A percentile compares a stretch with the other conserved stretches of the same genome.
These are phyloP conservation scores for Pelargonium citronellum DNA, from an alignment of 441 rosid genomes.

Conservation along the genomic window DNA sequence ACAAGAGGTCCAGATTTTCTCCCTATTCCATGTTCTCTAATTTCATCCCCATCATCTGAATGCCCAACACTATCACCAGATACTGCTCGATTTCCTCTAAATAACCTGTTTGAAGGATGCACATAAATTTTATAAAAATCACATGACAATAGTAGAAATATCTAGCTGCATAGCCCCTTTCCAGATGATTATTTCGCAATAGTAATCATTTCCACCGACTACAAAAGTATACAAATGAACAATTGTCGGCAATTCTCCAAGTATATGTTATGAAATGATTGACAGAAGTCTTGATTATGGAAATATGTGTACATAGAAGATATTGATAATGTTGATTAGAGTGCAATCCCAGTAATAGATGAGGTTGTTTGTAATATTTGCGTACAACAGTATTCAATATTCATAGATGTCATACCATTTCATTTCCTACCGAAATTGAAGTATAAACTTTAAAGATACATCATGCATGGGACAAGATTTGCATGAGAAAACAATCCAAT, in stretches of 20 bases:
- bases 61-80: slow-evolving; percentile 20
- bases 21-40: slow-evolving; percentile 43
- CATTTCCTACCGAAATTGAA: neutral
- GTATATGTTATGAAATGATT: neutral
- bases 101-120: slow-evolving; percentile 38
- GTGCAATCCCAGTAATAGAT: too few relatives aligned
- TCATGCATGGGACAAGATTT: neutral
- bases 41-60: slow-evolving; percentile 31
- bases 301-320: neutral
- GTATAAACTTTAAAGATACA: neutral
- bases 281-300: neutral
- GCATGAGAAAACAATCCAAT: neutral
- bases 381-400: too few relatives aligned
- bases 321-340: neutral
- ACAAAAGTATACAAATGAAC: neutral
- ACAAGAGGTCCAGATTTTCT: slow-evolving; percentile 57
- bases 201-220: neutral
- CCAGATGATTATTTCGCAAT: neutral
- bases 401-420: neutral
- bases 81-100: slow-evolving; percentile 42
- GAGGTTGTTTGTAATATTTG: too few relatives aligned
- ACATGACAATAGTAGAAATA: neutral
- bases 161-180: neutral
- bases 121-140: neutral
- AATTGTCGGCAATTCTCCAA: neutral